Conservation (phyloP, 2,329 filamentous ascomycete genomes). For the Escovopsis sp. region DNA sequence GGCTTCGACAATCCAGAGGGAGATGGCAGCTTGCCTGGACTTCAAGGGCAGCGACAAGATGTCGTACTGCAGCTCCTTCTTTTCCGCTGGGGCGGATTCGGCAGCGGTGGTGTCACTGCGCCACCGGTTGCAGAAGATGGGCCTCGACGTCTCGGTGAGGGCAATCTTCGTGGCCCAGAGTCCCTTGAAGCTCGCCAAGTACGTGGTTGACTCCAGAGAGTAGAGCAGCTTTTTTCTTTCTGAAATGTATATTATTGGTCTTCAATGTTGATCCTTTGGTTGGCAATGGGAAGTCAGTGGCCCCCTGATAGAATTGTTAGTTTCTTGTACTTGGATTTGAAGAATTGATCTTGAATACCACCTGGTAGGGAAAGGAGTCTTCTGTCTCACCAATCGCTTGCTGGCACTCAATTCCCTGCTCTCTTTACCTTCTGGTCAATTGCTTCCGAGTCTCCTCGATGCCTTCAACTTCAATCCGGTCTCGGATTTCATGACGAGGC, state of each 20-base stretch:
- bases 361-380: too few relatives aligned
- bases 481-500: too few relatives aligned
- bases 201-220: not conserved
- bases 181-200: not conserved
- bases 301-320: not conserved
- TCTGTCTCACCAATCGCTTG: too few relatives aligned
- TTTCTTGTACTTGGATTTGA: not conserved
- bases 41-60: not conserved
- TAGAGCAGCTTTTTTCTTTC: not conserved
- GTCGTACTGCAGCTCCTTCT: not conserved
- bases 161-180: not conserved
- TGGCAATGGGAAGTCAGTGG: too few relatives aligned
- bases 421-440: too few relatives aligned
- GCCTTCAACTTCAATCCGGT: too few relatives aligned
- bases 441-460: too few relatives aligned
- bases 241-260: not conserved
- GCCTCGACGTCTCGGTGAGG: not conserved
- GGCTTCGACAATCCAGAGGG: not conserved
- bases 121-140: conserved; percentile 1
- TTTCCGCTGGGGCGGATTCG: conserved; percentile 3
- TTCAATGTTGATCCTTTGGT: not conserved
- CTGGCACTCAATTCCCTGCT: too few relatives aligned
- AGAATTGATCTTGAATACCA: too few relatives aligned
- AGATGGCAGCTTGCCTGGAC: conserved; percentile 1
- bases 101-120: not conserved